Conservation (phyloP, 2,329 filamentous ascomycete species). For the Rasamsonia emersonii region DNA sequence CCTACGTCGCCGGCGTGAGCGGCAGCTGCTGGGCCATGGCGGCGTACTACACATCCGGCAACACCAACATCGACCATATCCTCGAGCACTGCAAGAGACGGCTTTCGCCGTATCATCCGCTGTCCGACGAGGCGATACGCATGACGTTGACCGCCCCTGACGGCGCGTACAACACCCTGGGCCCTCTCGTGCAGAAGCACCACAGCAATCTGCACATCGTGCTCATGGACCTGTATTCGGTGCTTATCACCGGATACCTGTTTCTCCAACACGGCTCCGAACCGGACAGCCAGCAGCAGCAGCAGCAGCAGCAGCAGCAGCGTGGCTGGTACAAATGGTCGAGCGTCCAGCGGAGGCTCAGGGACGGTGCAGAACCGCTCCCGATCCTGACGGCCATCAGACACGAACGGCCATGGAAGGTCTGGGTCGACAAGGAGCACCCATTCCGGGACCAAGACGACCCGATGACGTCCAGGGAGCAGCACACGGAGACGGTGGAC, state of each 20-base stretch:
- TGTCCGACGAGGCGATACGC: slow-evolving; percentile 7
- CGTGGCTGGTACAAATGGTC: slow-evolving; percentile 9
- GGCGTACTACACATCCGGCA: slow-evolving; percentile 8
- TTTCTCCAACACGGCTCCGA: slow-evolving; percentile 8
- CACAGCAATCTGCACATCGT: slow-evolving; percentile 8
- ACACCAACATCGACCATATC: slow-evolving; percentile 7
- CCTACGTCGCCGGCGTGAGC: slow-evolving; percentile 8
- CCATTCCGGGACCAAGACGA: slow-evolving; percentile 5
- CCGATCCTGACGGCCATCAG: slow-evolving; percentile 9
- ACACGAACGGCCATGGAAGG: slow-evolving; percentile 8
- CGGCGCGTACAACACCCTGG: slow-evolving; percentile 6
- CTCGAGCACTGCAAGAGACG: slow-evolving; percentile 6
- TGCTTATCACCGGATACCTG: slow-evolving; percentile 7
- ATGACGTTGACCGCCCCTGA: slow-evolving; percentile 6
- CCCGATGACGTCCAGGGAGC: background rate
- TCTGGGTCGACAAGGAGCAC: slow-evolving; percentile 8
- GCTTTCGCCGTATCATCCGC: slow-evolving; percentile 7
- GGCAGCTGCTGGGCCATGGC: slow-evolving; percentile 8
- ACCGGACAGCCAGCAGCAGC: slow-evolving; percentile 2
- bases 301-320: slow-evolving; percentile 7
- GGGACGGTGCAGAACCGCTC: slow-evolving; percentile 5
- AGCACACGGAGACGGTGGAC: slow-evolving; percentile 2
- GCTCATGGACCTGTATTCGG: slow-evolving; percentile 9
- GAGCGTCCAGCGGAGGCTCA: slow-evolving; percentile 4
- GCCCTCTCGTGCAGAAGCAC: slow-evolving; percentile 7